Base-by-base conservation (phyloP, 805 yeast species). In the Lipomyces chichibuensis region DNA sequence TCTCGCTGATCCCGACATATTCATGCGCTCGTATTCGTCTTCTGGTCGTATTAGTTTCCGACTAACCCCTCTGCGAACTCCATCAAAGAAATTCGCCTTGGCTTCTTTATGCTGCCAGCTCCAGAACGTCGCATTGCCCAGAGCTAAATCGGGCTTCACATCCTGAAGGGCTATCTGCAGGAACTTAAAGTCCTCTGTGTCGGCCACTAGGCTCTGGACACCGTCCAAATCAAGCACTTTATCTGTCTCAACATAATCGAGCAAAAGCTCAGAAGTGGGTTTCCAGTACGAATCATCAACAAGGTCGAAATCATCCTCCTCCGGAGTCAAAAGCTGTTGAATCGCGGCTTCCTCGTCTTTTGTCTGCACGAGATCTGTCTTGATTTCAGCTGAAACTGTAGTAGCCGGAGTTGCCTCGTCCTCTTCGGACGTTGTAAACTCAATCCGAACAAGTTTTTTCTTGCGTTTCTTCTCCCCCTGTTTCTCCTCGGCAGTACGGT, bases 171-270 rank as follows among this genome's bases (percentile, higher is more conserved):
- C 79, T 63, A 82, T 80, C 63, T 81, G 80, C 25, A 90, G 82
- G 20, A 89, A 74, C 49, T 74, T 75, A 59, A 87, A 78, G 76
- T 92, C 98, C 75, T 93, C 97, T 1, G 85, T 86, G 74, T 92
- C 97, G 72, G 85, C 86, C 5, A 92, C 77, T 2, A 86, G 65
- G 1, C 76, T 74, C 69, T 88, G 89, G 2, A 91, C 70, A 23
- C 80, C 80, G 4, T 78, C 80, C 27, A 92, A 73, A 57, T 84
- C 86, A 43, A 77, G 73, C 4, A 70, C 70, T 14, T 69, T 67
- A 2, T 77, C 74, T 4, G 69, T 43, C 51, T 77, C 78, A 56
- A 81, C 84, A 14, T 83, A 83, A 65, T 57, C 57, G n/a, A 63
- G 59, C 3, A 60, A 55, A 14, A 71, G 57, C 29, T 20, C 27